Base-by-base conservation (phyloP, 2,329 filamentous ascomycete genomes). In the Dothidotthia symphoricarpi region DNA sequence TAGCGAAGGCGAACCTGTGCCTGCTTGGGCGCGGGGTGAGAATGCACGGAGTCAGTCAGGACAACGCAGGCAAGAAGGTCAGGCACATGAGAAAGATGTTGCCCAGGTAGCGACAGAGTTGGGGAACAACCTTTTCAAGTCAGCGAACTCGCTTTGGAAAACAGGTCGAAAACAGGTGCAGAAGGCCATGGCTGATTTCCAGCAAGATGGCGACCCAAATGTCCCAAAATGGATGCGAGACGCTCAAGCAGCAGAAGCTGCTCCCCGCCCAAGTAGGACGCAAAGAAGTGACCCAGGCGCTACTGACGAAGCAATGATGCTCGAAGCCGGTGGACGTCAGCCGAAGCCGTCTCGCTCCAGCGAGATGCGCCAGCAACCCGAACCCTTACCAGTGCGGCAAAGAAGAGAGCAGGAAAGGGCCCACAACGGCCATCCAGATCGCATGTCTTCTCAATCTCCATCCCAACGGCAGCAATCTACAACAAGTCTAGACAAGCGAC, bases 141-240 rank as follows among this genome's bases (percentile, higher is more conserved):
- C 90, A 3, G 93, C 93, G 2, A 95, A 94, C 51, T 91, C 88
- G 1, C 70, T 97, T 1, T 98, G 93, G 93, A 98, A 95, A 63
- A 87, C 86, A 3, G 83, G 91, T 0, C 88, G 90, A 60, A 98
- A 95, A 68, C 90, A 88, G 63, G 80, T 97, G 41, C 88, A 95
- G 57, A 88, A 93, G 66, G 91, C 88, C 4, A 86, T 97, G 24
- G 83, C 89, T 7, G 93, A 98, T 12, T 86, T 97, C 42, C 80
- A 81, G 53, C 69, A 75, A 36, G 84, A 82, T n/a, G 73, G 75
- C 16, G 89, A 95, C 58, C 76, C 85, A 2, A 86, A 66, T 57
- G 87, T 95, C 61, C 93, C 93, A 0, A 93, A 88, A 61, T 98
- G 93, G 93, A 95, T 98, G 91, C 82, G 85, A 54, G 85, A 90